phyloP scores from a whole-genome alignment of 1,284 basidiomycete species.

The Pyrrhoderma lamaoense region DNA sequence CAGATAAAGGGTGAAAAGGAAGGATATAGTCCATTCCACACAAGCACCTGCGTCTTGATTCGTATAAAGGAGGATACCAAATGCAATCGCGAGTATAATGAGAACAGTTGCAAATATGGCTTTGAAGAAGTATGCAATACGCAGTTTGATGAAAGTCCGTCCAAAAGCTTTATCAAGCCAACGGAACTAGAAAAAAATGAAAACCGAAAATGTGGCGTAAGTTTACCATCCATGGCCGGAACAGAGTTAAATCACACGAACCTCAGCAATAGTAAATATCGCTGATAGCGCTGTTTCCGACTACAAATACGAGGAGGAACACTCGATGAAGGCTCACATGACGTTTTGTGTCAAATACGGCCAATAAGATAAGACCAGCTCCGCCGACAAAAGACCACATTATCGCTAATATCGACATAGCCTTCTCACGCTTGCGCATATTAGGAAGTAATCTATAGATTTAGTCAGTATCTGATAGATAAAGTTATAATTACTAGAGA shows the following conservation, averaged over 20 bases:
- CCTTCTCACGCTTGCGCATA: conserved; percentile 48
- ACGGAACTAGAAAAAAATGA: conserved; percentile 37
- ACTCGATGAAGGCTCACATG: conserved; percentile 42
- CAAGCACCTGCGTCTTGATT: conserved; percentile 48
- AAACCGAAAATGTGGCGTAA: not conserved
- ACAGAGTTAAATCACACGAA: conserved; percentile 24
- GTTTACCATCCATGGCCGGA: not conserved
- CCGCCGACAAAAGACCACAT: conserved; percentile 54
- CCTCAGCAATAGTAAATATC: conserved; percentile 66
- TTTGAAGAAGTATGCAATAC: conserved; percentile 54
- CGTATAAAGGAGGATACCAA: conserved; percentile 45
- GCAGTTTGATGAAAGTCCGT: conserved; percentile 36
- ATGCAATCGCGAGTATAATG: conserved; percentile 53
- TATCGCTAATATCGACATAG: conserved; percentile 49
- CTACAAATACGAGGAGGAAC: conserved; percentile 59
- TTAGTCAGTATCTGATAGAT: not conserved
- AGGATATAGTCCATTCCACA: conserved; percentile 65
- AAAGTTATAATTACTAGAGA: not conserved
- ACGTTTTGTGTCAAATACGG: conserved; percentile 58
- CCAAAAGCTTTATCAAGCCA: conserved; percentile 56
- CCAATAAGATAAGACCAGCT: conserved; percentile 38
- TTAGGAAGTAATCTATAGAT: conserved; percentile 44
- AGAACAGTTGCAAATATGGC: conserved; percentile 49
- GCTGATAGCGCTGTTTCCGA: conserved; percentile 59
- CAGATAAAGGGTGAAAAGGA: conserved; percentile 65